These are phyloP conservation scores for Colletotrichum euphorbiae DNA, from an alignment of 2,329 filamentous ascomycete species.

Conservation along the genomic window DNA sequence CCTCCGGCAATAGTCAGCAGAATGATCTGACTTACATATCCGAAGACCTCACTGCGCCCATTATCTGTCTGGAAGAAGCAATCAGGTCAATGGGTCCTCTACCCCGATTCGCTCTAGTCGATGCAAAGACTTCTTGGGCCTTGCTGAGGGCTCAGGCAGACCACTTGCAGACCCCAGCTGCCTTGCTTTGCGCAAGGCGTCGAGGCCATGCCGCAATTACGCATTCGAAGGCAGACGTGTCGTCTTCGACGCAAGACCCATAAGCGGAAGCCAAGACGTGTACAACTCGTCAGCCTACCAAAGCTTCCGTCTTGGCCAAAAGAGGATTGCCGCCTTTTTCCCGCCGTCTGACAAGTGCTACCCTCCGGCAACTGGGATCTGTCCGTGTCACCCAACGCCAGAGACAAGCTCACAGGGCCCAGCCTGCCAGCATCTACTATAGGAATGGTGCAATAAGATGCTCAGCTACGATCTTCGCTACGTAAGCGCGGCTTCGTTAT, in stretches of 20 bases:
- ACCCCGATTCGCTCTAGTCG: slow-evolving; percentile 3
- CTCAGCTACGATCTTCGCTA: slow-evolving; percentile 7
- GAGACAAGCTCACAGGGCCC: background rate
- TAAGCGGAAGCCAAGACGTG: slow-evolving; percentile 1
- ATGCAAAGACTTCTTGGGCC: slow-evolving; percentile 1
- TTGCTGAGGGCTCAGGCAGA: background rate
- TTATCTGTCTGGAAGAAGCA: background rate
- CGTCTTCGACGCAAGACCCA: background rate
- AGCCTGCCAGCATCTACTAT: background rate
- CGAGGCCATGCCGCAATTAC: background rate
- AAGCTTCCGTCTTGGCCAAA: background rate
- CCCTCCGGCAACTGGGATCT: slow-evolving; percentile 1
- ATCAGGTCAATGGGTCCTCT: too few species aligned
- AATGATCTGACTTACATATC: slow-evolving; percentile 1
- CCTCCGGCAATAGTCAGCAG: slow-evolving; percentile 4
- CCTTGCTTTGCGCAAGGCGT: background rate
- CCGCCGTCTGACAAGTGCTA: slow-evolving; percentile 4
- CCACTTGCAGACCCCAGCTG: slow-evolving; percentile 1
- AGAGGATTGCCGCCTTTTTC: background rate
- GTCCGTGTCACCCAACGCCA: slow-evolving; percentile 4
- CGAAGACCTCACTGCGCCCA: background rate
- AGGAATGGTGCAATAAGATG: slow-evolving; percentile 15
- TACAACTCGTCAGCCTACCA: background rate
- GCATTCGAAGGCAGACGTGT: background rate
- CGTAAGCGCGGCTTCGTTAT: background rate